phyloP scores from a whole-genome alignment of 2,329 filamentous ascomycete genomes.

The Karstenula rhodostoma region DNA sequence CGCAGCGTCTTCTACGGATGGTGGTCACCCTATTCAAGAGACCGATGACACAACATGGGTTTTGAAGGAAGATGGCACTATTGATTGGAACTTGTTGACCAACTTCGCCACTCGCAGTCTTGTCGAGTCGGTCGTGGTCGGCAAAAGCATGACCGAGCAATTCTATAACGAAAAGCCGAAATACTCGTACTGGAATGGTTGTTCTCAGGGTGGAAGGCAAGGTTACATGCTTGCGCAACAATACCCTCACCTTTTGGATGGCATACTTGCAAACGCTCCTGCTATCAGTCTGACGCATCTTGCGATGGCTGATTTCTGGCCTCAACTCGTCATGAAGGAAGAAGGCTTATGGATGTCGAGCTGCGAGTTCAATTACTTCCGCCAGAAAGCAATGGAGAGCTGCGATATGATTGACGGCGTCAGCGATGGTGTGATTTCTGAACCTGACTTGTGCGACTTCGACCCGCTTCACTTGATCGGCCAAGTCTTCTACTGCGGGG shows the following conservation, averaged over 20 bases:
- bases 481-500: slow-evolving; percentile 30
- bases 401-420: slow-evolving; percentile 41
- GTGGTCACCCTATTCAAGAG: slow-evolving; percentile 35
- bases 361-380: slow-evolving; percentile 40
- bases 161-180: slow-evolving; percentile 46
- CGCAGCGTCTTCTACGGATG: slow-evolving; percentile 44
- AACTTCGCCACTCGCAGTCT: slow-evolving; percentile 51
- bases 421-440: slow-evolving; percentile 44
- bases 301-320: slow-evolving; percentile 32
- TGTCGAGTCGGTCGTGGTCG: slow-evolving; percentile 46
- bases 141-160: slow-evolving; percentile 41
- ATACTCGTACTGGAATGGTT: slow-evolving; percentile 48
- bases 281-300: slow-evolving; percentile 35
- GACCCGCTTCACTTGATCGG: slow-evolving; percentile 23
- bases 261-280: slow-evolving; percentile 46
- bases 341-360: slow-evolving; percentile 28
- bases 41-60: slow-evolving; percentile 27
- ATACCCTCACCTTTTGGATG: slow-evolving; percentile 43
- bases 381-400: slow-evolving; percentile 26
- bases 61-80: slow-evolving; percentile 29
- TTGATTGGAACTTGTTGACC: slow-evolving; percentile 44
- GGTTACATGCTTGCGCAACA: slow-evolving; percentile 46
- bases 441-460: slow-evolving; percentile 37
- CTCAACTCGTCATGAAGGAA: slow-evolving; percentile 41
- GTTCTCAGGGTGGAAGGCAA: slow-evolving; percentile 47